A percentile compares a stretch with the other conserved stretches of the same genome.
Conservation (phyloP, 257 asterid genomes). For the Solanum chilense region DNA sequence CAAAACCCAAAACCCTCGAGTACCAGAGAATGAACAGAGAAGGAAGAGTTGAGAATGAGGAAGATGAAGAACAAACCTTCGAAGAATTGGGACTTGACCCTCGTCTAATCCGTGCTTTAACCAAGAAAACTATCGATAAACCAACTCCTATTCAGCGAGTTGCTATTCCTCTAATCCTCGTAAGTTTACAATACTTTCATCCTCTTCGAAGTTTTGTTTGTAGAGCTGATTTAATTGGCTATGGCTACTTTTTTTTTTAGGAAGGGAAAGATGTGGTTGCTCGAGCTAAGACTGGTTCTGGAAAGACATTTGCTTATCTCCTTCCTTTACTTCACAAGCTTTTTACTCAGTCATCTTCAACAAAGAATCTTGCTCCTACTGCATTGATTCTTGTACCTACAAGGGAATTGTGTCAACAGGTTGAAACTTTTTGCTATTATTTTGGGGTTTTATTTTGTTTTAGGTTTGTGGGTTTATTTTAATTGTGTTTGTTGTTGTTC, state of each 20-base stretch:
- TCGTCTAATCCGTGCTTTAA: slow-evolving; percentile 70
- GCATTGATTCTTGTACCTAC: slow-evolving; percentile 83
- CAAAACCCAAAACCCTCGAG: neutral
- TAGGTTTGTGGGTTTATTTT: neutral
- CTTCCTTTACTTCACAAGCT: slow-evolving; percentile 92
- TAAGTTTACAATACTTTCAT: slow-evolving; percentile 3
- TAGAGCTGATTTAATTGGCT: neutral
- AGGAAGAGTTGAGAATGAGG: slow-evolving; percentile 7
- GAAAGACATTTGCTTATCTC: slow-evolving; percentile 81
- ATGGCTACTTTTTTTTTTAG: slow-evolving; percentile 9
- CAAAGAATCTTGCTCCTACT: slow-evolving; percentile 37
- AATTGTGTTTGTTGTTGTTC: neutral
- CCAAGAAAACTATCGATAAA: slow-evolving; percentile 51
- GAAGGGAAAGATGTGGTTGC: slow-evolving; percentile 98
- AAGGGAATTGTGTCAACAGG: slow-evolving; percentile 89
- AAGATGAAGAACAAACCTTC: slow-evolving; percentile 35
- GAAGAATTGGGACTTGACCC: slow-evolving; percentile 79
- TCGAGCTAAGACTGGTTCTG: slow-evolving; percentile 98
- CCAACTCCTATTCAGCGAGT: slow-evolving; percentile 83
- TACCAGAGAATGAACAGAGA: neutral
- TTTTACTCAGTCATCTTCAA: slow-evolving; percentile 40
- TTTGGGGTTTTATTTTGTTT: neutral
- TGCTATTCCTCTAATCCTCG: slow-evolving; percentile 80
- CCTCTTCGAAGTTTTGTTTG: neutral
- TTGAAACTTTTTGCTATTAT: neutral